Base-by-base conservation (phyloP, 208 protist species). In the Wallacemonas collosoma region DNA sequence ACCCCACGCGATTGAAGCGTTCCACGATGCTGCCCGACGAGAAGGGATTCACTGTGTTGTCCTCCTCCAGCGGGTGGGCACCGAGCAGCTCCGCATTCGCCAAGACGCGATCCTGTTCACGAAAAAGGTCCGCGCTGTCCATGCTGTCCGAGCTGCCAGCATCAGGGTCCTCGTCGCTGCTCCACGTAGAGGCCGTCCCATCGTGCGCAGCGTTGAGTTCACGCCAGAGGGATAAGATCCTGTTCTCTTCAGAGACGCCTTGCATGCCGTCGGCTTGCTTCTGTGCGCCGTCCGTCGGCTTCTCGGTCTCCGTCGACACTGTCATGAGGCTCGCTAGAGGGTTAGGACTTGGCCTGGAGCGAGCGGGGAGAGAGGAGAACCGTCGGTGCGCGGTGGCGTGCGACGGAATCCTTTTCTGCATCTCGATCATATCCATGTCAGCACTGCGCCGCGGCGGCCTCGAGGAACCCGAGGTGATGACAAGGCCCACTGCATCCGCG, bases 1-100 rank as follows among this genome's bases (percentile, higher is more conserved):
- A 87, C 36, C 82, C 82, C 12, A 76, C 53, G 12, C 64, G 68
- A 17, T 71, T 69, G 75, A 83, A 87, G 45, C 71, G 71, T 36
- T 63, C 3, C 40, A 87, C 57, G n/a, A 87, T 74, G 72, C 77
- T 83, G 26, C 67, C 73, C 1, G 72, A 67, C n/a, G 69, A 62
- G 69, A 72, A 77, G 36, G 67, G 76, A 35, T 72, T 60, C 11
- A 72, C 43, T 40, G 54, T 72, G 53, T 69, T 69, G 47, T 69
- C 64, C 26, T 69, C 64, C 47, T 69, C 64, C 12, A 65, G 60
- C 38, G 60, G 60, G 40, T 65, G 60, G 38, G 60, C 60, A 35
- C 60, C 60, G 60, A 65, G 60, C n/a, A 65, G 60, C 43, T 65
- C 60, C 14, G 26, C 60, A n/a, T 45, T 65, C 11, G 36, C 60